Evolutionary conservation across 768 basidiomycete species (phyloP).

Genomic region (Lyophyllum semitale): DNA sequence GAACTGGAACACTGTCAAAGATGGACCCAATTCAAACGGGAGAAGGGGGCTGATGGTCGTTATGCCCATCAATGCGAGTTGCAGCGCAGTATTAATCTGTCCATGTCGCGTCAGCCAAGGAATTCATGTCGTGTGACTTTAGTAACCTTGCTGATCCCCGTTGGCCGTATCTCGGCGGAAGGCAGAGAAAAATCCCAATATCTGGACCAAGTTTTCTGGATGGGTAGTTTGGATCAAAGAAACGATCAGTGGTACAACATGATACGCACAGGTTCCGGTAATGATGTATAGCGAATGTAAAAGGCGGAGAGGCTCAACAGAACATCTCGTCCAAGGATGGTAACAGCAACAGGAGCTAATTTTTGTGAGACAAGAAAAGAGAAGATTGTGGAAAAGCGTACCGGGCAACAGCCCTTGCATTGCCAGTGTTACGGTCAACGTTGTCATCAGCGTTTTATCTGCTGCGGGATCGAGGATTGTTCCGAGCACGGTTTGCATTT

Average conservation of each 20-base stretch:
- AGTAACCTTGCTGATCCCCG: constrained; percentile 86
- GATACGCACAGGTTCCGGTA: constrained; percentile 78
- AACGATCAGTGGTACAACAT: constrained; percentile 1
- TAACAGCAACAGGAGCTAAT: constrained; percentile 78
- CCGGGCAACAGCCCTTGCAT: constrained; percentile 83
- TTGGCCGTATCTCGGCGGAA: constrained; percentile 92
- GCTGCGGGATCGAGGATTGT: constrained; percentile 96
- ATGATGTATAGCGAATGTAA: constrained; percentile 88
- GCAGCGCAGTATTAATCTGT: constrained; percentile 90
- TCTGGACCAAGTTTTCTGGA: constrained; percentile 86
- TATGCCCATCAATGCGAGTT: constrained; percentile 86
- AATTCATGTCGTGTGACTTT: background rate
- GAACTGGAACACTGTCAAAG: constrained; percentile 75
- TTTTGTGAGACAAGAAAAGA: constrained; percentile 6
- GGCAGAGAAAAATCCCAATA: constrained; percentile 98
- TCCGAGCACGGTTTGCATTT: constrained; percentile 90
- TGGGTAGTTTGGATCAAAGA: background rate
- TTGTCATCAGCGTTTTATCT: constrained; percentile 95
- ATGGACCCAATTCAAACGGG: constrained; percentile 53
- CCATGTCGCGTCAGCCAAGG: background rate
- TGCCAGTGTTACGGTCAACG: constrained; percentile 83
- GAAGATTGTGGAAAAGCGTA: constrained; percentile 36
- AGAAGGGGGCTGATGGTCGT: constrained; percentile 86
- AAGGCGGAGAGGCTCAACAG: constrained; percentile 87
- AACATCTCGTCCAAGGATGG: constrained; percentile 90